Evolutionary conservation across 2,329 filamentous ascomycete genomes (phyloP).

Genomic region (Chaetomiaceae sp.): DNA sequence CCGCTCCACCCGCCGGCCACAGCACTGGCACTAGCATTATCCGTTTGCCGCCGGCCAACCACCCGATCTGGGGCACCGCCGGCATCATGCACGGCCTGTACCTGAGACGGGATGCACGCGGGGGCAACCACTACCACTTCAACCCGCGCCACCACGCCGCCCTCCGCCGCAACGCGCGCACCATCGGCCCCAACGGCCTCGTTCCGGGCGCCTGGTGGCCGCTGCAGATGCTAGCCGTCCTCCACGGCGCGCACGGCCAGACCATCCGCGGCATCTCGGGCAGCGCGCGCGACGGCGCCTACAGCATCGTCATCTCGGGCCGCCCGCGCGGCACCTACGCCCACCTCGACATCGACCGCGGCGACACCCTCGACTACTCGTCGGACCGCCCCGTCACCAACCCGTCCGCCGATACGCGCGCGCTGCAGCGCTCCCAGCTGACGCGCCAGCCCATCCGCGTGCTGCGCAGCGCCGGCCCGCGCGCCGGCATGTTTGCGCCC

Average conservation of each 20-base stretch:
- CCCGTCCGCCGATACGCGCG: conserved; percentile 16
- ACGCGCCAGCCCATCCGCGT: conserved; percentile 25
- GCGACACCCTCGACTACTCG: conserved; percentile 24
- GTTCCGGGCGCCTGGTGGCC: conserved; percentile 46
- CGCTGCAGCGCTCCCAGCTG: conserved; percentile 19
- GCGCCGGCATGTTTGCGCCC: conserved; percentile 16
- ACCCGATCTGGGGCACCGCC: conserved; percentile 27
- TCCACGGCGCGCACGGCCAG: conserved; percentile 48
- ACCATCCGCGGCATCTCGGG: conserved; percentile 47
- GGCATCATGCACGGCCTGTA: conserved; percentile 30
- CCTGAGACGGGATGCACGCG: conserved; percentile 1
- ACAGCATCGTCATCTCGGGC: conserved; percentile 47
- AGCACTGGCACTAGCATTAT: not conserved
- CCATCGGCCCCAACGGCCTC: conserved; percentile 31
- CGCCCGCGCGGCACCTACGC: conserved; percentile 21
- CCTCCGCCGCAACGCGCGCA: conserved; percentile 13
- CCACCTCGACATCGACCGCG: conserved; percentile 24
- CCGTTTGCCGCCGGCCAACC: conserved; percentile 17
- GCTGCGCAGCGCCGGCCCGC: conserved; percentile 23
- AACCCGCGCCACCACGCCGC: conserved; percentile 10
- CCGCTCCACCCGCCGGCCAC: not conserved
- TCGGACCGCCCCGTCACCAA: conserved; percentile 21
- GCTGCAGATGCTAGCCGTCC: conserved; percentile 42
- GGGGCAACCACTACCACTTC: not conserved
- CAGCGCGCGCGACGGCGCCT: conserved; percentile 38